Evolutionary conservation across 2,329 filamentous ascomycete genomes (phyloP), one percentile per base, ranked within the genome.

Genomic region (Neonectria faginata): DNA sequence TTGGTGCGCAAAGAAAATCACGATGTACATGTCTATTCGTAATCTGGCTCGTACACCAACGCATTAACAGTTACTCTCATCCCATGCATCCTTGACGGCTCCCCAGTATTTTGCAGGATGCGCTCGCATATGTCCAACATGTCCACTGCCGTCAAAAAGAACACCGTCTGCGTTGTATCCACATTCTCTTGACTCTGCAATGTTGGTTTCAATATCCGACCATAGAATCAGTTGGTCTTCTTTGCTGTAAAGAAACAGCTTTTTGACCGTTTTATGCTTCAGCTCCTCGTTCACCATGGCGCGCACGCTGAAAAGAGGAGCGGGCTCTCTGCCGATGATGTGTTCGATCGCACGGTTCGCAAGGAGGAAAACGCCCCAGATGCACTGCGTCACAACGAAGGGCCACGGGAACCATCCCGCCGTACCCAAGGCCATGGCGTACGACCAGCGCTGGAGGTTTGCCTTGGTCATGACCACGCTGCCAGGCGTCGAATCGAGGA

Each of bases 171-270:
- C 82, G 25, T 73, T 71, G 73, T 84, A 88, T 0, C 87, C 88
- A 51, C 79, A 77, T 14, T 70, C 67, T 63, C 71, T 78, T 3
- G 85, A 82, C 33, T 80, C 73, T 5, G 81, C 80, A 0, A 82
- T 84, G 69, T 89, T 84, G 41, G 78, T 77, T 67, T 87, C 84
- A 2, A 89, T 83, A 65, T 89, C 85, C 63, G 83, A 73, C 75
- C 81, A 85, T 8, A 77, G 70, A 9, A 89, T 87, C 66, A 89
- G 80, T 51, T 82, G 78, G 69, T 89, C 87, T 52, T 81, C 81
- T 62, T 82, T 83, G 61, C 85, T 86, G 70, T 89, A 89, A 33
- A 88, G 68, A 75, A 87, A 89, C 57, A 88, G 69, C 58, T 84
- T 79, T 9, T 80, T 79, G 3, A 83, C 79, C 6, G 51, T 58